Conservation (phyloP, 2,329 filamentous ascomycete genomes). For the Pseudocercospora fuligena region DNA sequence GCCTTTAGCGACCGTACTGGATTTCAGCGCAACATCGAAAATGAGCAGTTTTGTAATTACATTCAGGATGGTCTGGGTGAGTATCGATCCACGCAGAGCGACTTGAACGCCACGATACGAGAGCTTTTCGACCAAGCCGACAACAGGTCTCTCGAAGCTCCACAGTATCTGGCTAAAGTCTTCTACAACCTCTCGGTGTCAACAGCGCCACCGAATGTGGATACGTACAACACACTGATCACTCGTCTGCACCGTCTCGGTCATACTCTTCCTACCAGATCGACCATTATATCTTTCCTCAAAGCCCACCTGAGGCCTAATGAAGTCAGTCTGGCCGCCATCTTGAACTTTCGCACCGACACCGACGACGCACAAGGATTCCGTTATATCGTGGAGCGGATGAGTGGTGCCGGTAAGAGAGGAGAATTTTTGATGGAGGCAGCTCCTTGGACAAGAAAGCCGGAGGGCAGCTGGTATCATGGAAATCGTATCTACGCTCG, state of each 20-base stretch:
- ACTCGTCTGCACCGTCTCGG: slow-evolving; percentile 59
- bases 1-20: neutral
- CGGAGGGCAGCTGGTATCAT: slow-evolving; percentile 43
- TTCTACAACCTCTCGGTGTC: slow-evolving; percentile 70
- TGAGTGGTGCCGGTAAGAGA: slow-evolving; percentile 45
- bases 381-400: slow-evolving; percentile 45
- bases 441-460: slow-evolving; percentile 6
- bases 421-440: slow-evolving; percentile 47
- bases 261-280: slow-evolving; percentile 34
- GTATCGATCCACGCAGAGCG: slow-evolving; percentile 34
- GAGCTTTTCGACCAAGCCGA: slow-evolving; percentile 33
- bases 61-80: slow-evolving; percentile 45
- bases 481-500: slow-evolving; percentile 31
- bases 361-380: slow-evolving; percentile 43
- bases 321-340: slow-evolving; percentile 48
- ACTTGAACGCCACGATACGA: slow-evolving; percentile 34
- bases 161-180: slow-evolving; percentile 45
- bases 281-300: slow-evolving; percentile 38
- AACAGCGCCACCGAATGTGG: slow-evolving; percentile 63
- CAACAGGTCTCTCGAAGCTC: slow-evolving; percentile 8
- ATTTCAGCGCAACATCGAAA: slow-evolving; percentile 13
- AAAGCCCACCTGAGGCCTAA: slow-evolving; percentile 51
- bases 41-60: slow-evolving; percentile 38
- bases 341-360: slow-evolving; percentile 48
- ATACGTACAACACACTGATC: slow-evolving; percentile 74